Evolutionary conservation across 1,139 yeast genomes (phyloP), one percentile per base, ranked within the genome.

Genomic region (Sugiyamaella xylanicola): DNA sequence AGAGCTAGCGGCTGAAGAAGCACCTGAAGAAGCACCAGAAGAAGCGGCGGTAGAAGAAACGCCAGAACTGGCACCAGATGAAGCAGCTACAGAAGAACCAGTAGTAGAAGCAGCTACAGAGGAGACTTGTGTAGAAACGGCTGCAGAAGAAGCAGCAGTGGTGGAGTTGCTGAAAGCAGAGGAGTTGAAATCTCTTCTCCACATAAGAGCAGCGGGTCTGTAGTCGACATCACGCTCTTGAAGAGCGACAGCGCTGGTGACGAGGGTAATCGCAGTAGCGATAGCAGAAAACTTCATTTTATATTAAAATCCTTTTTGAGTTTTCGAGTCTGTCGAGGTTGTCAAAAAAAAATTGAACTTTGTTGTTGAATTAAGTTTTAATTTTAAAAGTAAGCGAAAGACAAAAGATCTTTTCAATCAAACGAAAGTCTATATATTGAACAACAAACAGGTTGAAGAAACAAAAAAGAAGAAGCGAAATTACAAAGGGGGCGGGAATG

Each of bases 171-270:
- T 21, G 16, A 15, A 20, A 19, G 46, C 22, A n/a, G 52, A 17
- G 16, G 40, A 39, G 19, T 32, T 48, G 46, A 40, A 40, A 22
- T 29, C 43, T 11, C 39, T 40, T 48, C 52, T 48, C 48, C 37
- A 43, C 51, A 43, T 21, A 17, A 52, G 47, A 17, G 45, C 41
- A 29, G 40, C 47, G 5, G 54, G 50, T 32, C 35, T 35, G 35
- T 35, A 41, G 3, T 39, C 43, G 17, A 37, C 41, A 11, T 52
- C 43, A 35, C 51, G 55, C 36, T 46, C 47, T 39, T 47, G 55
- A 29, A 48, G 32, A 40, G 51, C 55, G 25, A 43, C 51, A 16
- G 41, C 55, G 25, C 50, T 46, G 16, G 55, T 46, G 32, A 48
- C 39, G 13, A 52, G 51, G n/a, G 55, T 41, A 19, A 48, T 20